Percentiles rank a stretch among this genome's conserved stretches.
These are phyloP conservation scores for Diatrype stigma DNA, from an alignment of 2,329 filamentous ascomycete species.

Conservation along the genomic window DNA sequence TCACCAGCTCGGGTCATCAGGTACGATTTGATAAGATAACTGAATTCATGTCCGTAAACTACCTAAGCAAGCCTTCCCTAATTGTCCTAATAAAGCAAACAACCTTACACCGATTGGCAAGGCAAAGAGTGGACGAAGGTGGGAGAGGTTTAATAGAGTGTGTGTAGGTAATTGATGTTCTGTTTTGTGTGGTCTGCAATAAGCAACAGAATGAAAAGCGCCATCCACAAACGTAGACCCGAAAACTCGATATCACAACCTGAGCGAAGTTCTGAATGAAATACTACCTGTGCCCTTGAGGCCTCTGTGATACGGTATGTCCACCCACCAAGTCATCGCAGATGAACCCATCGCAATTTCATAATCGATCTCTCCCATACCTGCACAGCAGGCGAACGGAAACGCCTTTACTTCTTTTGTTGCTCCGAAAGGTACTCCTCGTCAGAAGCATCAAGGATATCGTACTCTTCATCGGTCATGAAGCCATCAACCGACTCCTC, in stretches of 20 bases:
- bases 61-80: not conserved
- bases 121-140: not conserved
- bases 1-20: too few relatives aligned
- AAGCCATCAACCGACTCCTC: conserved; percentile 69
- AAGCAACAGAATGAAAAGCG: not conserved
- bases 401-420: conserved; percentile 27
- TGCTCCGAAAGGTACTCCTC: conserved; percentile 69
- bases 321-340: not conserved
- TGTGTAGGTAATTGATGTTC: not conserved
- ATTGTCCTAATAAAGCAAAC: not conserved
- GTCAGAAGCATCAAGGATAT: conserved; percentile 91
- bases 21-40: not conserved
- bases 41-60: not conserved
- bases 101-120: not conserved
- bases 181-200: not conserved
- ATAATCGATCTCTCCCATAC: not conserved
- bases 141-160: not conserved
- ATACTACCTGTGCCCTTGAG: not conserved
- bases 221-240: not conserved
- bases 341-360: not conserved
- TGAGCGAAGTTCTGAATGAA: not conserved
- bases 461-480: conserved; percentile 96
- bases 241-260: not conserved
- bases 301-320: not conserved
- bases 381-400: not conserved